Base-by-base conservation (phyloP, 768 basidiomycete species). In the Russula olivacea region DNA sequence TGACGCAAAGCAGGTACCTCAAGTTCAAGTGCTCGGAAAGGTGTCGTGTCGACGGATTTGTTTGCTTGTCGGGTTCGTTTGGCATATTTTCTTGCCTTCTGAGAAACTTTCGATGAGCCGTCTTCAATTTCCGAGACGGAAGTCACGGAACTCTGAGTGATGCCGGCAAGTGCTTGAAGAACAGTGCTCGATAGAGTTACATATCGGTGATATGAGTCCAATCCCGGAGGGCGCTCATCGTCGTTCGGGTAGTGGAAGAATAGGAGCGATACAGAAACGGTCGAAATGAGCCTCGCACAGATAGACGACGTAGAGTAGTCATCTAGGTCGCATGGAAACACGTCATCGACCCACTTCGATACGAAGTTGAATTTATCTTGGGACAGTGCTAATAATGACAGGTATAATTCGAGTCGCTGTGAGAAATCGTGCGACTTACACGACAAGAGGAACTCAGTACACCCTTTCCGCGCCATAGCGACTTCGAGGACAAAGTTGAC, bases 21-120 rank as follows among this genome's bases (percentile, higher is more conserved):
- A 1, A 63, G 30, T 4, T 69, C 66, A 23, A 79, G 65, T 49
- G 56, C 71, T 7, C 60, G 65, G 48, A 79, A 78, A 0, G 70
- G 70, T 1, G 66, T 52, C 21, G 40, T 30, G 45, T 80, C 69
- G 12, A 77, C 48, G 9, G 61, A 28, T 34, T 51, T 64, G 21
- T 21, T 11, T 30, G n/a, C 14, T 12, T 58, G 51, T 28, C 60
- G 58, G 8, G 65, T 50, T 53, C 69, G 63, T 38, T 62, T 63
- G 60, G 71, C 68, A 40, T 67, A 65, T 68, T 67, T 75, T 30
- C 56, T 43, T 49, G 71, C 69, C 53, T 72, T 74, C 61, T 74
- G 78, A 55, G 70, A 72, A 38, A 65, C 66, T 50, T 65, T 70
- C 53, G 48, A 51, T 3, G 41, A 21, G 15, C 10, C n/a, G 12